Percentiles rank a stretch among this genome's conserved stretches.
Conservation (phyloP, 2,329 filamentous ascomycete genomes). For the Fusarium sororula region DNA sequence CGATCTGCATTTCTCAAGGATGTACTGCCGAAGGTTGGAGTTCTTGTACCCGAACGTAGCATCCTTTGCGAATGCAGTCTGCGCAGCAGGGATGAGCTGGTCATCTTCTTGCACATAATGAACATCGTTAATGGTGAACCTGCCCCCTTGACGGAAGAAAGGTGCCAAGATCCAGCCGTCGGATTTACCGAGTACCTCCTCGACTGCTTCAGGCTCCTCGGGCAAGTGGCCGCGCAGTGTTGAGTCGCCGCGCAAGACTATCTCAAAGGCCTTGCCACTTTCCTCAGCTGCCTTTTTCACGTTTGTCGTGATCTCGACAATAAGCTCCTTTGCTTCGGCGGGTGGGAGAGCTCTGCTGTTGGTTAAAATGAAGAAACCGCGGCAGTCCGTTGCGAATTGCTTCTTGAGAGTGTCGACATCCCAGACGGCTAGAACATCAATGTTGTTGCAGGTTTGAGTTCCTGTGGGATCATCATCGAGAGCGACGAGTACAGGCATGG, state of each 20-base stretch:
- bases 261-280: background rate
- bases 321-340: accelerated
- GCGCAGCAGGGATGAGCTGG: accelerated
- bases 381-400: background rate
- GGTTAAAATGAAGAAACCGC: background rate
- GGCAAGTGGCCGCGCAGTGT: background rate
- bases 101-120: background rate
- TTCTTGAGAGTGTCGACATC: slow-evolving; percentile 52
- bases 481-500: slow-evolving; percentile 40
- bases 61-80: slow-evolving; percentile 57
- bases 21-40: slow-evolving; percentile 57
- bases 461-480: slow-evolving; percentile 67
- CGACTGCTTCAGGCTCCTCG: background rate
- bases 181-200: background rate
- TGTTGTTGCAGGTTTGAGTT: slow-evolving; percentile 69
- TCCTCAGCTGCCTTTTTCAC: background rate
- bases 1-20: slow-evolving; percentile 61
- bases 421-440: slow-evolving; percentile 65
- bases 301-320: background rate
- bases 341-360: background rate
- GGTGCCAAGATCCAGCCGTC: background rate
- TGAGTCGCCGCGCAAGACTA: background rate
- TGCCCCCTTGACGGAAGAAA: background rate
- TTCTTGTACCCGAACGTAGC: slow-evolving; percentile 65
- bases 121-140: background rate